A percentile compares a stretch with the other conserved stretches of the same genome.
Conservation (phyloP, 208 protist genomes). For the Acanthamoeba divionensis region DNA sequence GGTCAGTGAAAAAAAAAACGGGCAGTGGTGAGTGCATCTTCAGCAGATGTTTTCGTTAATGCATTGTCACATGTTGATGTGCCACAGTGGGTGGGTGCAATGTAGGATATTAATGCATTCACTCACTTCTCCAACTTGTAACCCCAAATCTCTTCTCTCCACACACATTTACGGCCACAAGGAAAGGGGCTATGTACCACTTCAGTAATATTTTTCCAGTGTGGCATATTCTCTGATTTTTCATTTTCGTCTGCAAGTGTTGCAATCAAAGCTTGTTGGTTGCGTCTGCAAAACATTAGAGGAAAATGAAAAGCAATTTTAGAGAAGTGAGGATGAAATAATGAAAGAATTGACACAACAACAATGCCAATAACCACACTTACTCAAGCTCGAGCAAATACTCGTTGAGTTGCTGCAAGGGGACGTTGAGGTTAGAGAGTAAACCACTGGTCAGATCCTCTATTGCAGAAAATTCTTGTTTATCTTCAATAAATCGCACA, state of each 20-base stretch:
- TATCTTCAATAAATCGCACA: not conserved
- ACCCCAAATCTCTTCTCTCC: too few species aligned
- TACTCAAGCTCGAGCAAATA: constrained; percentile 34
- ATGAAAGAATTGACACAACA: not conserved
- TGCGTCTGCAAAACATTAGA: not conserved
- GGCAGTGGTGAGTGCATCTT: too few species aligned
- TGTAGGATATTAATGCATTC: too few species aligned
- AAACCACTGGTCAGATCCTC: constrained; percentile 27
- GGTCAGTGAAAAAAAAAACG: too few species aligned
- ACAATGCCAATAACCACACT: not conserved
- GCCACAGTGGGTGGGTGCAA: too few species aligned
- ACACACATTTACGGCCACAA: not conserved
- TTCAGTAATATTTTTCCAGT: constrained; percentile 2
- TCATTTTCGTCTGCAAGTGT: not conserved
- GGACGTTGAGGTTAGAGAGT: not conserved
- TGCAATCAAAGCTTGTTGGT: constrained; percentile 35
- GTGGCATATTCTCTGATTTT: not conserved
- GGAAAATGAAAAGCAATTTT: not conserved
- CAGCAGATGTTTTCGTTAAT: too few species aligned
- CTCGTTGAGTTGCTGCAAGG: constrained; percentile 3
- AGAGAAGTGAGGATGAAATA: not conserved
- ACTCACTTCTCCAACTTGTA: too few species aligned
- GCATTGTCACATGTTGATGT: too few species aligned
- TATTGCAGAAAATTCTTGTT: not conserved
- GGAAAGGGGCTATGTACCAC: not conserved